Conservation (phyloP, 2,329 filamentous ascomycete genomes). For the Fusarium sp. region DNA sequence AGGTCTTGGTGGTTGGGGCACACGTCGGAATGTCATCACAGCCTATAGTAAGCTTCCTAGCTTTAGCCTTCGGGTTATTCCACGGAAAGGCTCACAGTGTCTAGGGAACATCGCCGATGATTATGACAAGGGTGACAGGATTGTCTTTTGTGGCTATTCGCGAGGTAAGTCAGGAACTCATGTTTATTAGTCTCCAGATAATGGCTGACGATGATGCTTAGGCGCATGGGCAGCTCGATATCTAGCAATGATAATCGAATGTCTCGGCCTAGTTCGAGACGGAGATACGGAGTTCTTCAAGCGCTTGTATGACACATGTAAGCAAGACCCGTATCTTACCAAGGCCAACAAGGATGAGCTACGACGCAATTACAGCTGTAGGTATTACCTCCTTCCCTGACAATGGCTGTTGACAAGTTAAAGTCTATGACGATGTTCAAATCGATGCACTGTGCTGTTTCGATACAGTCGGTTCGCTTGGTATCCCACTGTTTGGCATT, state of each 20-base stretch:
- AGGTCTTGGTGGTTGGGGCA: neutral
- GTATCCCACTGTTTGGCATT: neutral
- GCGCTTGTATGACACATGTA: neutral
- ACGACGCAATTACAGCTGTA: neutral
- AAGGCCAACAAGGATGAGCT: neutral
- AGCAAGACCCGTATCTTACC: neutral
- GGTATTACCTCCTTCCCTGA: fast-evolving
- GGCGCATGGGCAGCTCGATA: neutral
- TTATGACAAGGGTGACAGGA: neutral
- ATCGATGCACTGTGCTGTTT: neutral
- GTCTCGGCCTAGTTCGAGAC: fast-evolving
- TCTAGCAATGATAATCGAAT: neutral
- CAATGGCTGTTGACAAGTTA: fast-evolving
- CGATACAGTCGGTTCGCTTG: neutral
- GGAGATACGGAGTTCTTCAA: neutral
- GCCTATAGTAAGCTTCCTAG: neutral
- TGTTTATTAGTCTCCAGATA: fast-evolving
- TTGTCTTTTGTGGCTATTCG: neutral
- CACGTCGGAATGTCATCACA: neutral
- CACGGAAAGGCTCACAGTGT: fast-evolving
- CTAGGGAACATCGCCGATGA: neutral
- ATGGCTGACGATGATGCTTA: fast-evolving
- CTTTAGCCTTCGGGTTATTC: fast-evolving
- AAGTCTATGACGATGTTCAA: neutral
- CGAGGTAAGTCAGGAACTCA: neutral